Evolutionary conservation across 2,329 filamentous ascomycete species (phyloP).

Genomic region (Cytospora leucostoma): DNA sequence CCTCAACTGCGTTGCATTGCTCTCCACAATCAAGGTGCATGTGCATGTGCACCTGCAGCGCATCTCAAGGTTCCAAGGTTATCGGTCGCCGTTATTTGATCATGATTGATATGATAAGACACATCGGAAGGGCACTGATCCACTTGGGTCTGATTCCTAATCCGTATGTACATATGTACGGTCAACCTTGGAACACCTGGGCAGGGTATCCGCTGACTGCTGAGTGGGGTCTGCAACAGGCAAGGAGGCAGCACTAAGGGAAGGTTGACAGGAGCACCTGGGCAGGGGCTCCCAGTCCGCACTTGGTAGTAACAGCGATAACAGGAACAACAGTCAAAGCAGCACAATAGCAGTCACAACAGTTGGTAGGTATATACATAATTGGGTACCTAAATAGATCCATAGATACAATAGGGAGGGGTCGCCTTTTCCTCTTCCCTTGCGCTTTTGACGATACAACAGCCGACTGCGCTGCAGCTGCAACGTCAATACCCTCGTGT

Average conservation of each 20-base stretch:
- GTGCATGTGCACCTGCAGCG: conserved; percentile 7
- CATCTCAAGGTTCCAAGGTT: not conserved
- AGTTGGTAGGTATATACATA: not conserved
- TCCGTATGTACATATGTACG: too few species aligned
- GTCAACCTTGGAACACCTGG: too few species aligned
- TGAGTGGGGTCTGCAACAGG: not conserved
- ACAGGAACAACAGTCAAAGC: too few species aligned
- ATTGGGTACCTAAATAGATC: not conserved
- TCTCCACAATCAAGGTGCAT: conserved; percentile 10
- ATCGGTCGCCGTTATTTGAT: not conserved
- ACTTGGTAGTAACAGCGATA: not conserved
- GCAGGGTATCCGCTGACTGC: not conserved
- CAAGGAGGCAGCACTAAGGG: not conserved
- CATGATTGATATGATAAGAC: not conserved
- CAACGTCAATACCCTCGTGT: not conserved
- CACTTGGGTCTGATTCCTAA: not conserved
- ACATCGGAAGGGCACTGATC: not conserved
- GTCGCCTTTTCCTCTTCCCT: not conserved
- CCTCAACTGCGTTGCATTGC: not conserved
- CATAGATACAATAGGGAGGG: not conserved
- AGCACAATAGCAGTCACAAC: too few species aligned
- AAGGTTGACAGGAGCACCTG: not conserved
- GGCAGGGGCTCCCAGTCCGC: not conserved
- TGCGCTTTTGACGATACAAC: not conserved
- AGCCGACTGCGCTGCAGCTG: not conserved